phyloP scores from a whole-genome alignment of 2,329 filamentous ascomycete species.

The Grosmannia serpens region DNA sequence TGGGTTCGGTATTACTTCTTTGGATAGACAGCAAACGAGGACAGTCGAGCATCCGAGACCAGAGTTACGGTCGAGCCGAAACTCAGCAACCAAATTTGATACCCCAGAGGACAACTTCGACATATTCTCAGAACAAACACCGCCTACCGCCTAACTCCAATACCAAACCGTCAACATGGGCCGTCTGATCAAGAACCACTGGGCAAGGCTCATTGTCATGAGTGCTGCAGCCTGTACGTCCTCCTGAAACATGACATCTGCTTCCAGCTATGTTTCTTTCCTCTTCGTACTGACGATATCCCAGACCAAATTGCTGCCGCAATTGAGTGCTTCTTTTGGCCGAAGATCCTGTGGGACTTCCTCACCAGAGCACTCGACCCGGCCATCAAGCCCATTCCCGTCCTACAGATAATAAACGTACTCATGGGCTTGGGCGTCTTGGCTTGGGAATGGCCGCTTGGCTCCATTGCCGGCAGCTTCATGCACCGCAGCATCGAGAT shows the following conservation, averaged over 20 bases:
- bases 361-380: conserved; percentile 79
- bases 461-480: conserved; percentile 60
- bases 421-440: conserved; percentile 67
- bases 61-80: background rate
- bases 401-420: conserved; percentile 83
- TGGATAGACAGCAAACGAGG: background rate
- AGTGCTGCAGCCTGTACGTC: conserved; percentile 65
- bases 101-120: background rate
- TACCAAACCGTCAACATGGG: conserved; percentile 53
- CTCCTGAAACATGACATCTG: background rate
- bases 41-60: background rate
- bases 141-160: background rate
- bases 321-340: conserved; percentile 90
- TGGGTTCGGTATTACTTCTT: background rate
- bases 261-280: background rate
- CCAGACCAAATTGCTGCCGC: conserved; percentile 78
- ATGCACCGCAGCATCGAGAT: conserved; percentile 83
- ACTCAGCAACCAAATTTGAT: background rate
- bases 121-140: background rate
- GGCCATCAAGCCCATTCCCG: conserved; percentile 76
- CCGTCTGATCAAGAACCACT: conserved; percentile 98
- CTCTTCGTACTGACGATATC: conserved; percentile 3
- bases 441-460: conserved; percentile 84
- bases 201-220: conserved; percentile 87
- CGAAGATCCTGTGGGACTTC: conserved; percentile 98